These are phyloP conservation scores for Aspergillus costaricaensis DNA, from an alignment of 2,329 filamentous ascomycete species.

Conservation along the genomic window DNA sequence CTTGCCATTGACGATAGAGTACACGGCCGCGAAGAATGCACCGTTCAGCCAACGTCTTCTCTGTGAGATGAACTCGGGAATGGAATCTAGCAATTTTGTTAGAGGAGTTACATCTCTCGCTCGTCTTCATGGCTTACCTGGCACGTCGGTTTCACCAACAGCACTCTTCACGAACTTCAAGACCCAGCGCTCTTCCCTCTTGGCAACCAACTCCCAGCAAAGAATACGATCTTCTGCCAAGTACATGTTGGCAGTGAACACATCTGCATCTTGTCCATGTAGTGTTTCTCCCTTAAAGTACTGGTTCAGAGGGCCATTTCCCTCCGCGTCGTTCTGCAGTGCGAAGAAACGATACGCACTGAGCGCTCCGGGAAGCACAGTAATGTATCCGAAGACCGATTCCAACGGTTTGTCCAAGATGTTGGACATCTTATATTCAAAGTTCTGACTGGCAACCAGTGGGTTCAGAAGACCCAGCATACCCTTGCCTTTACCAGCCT, in stretches of 20 bases:
- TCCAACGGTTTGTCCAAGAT: conserved; percentile 97
- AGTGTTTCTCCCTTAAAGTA: conserved; percentile 99
- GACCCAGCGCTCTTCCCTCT: conserved; percentile 92
- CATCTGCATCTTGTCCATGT: conserved; percentile 92
- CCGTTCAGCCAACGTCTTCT: conserved; percentile 96
- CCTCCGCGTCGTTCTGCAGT: conserved; percentile 92
- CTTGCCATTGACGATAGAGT: conserved; percentile 90
- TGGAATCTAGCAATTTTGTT: conserved; percentile 62
- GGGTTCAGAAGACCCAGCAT: conserved; percentile 87
- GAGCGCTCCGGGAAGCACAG: conserved; percentile 89
- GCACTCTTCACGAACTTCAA: conserved; percentile 97
- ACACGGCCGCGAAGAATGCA: conserved; percentile 97
- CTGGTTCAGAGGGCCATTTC: conserved; percentile 91
- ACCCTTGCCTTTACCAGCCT: conserved; percentile 87
- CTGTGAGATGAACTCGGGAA: conserved; percentile 97
- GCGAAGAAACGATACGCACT: conserved; percentile 96
- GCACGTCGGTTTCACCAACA: conserved; percentile 96
- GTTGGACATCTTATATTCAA: conserved; percentile 99
- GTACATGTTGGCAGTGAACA: conserved; percentile 99
- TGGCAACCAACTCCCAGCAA: conserved; percentile 96
- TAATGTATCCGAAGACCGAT: conserved; percentile 97
- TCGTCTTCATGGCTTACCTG: conserved; percentile 57
- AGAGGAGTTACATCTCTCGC: not conserved
- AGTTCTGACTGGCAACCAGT: conserved; percentile 94
- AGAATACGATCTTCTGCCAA: conserved; percentile 97